These are phyloP conservation scores for Panus rudis DNA, from an alignment of 768 basidiomycete genomes.

Conservation along the genomic window DNA sequence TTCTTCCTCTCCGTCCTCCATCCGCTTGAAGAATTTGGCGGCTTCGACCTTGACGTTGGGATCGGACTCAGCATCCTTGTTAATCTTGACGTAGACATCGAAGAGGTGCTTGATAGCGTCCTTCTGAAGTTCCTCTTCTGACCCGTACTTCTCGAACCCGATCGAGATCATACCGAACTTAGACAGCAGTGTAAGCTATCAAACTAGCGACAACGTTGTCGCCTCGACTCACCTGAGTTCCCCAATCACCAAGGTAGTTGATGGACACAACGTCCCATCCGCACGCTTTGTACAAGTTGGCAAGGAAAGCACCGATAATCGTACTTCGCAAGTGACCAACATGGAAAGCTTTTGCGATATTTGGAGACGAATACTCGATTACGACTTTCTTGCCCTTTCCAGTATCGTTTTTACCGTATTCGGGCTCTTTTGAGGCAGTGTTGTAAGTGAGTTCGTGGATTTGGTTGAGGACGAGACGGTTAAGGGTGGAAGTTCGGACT, in stretches of 20 bases:
- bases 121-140: slow-evolving; percentile 69
- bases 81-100: slow-evolving; percentile 92
- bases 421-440: slow-evolving; percentile 48
- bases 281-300: slow-evolving; percentile 84
- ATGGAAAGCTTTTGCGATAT: slow-evolving; percentile 98
- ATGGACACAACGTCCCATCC: slow-evolving; percentile 89
- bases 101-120: slow-evolving; percentile 95
- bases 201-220: not conserved
- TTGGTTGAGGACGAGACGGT: slow-evolving; percentile 62
- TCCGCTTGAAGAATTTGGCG: slow-evolving; percentile 84
- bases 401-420: slow-evolving; percentile 75
- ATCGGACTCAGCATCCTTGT: slow-evolving; percentile 71
- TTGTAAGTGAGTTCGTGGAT: slow-evolving; percentile 66
- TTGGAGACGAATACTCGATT: slow-evolving; percentile 93
- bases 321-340: slow-evolving; percentile 95
- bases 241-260: slow-evolving; percentile 99
- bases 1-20: slow-evolving; percentile 87
- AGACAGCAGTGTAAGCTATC: not conserved
- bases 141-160: slow-evolving; percentile 90
- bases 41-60: slow-evolving; percentile 70
- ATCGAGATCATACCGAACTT: slow-evolving; percentile 85
- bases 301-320: slow-evolving; percentile 96
- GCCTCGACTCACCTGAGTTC: slow-evolving; percentile 80
- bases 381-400: slow-evolving; percentile 80
- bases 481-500: slow-evolving; percentile 56